Conservation (phyloP, 441 rosid species). For the Dalechampia spathulata region DNA sequence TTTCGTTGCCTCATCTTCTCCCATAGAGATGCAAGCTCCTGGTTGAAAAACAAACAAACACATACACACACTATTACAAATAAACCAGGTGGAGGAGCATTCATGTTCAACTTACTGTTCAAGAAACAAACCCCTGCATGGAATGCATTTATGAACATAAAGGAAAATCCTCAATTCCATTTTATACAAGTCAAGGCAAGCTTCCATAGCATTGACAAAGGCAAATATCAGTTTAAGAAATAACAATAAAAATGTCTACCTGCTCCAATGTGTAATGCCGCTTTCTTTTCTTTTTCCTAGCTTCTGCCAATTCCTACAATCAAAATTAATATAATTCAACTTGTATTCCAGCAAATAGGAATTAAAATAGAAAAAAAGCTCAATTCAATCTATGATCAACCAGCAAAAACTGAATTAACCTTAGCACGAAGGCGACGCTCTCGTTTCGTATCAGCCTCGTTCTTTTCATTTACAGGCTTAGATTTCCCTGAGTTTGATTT, state of each 20-base stretch:
- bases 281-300: constrained; percentile 84
- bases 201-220: not conserved
- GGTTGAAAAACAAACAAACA: constrained; percentile 6
- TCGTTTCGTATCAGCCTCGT: constrained; percentile 32
- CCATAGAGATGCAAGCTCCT: constrained; percentile 93
- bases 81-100: not conserved
- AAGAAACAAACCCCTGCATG: not conserved
- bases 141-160: not conserved
- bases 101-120: not conserved
- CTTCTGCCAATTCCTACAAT: constrained; percentile 69
- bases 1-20: constrained; percentile 91
- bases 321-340: not conserved
- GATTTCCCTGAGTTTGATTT: constrained; percentile 24
- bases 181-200: not conserved
- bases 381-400: not conserved
- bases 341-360: not conserved
- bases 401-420: constrained; percentile 25
- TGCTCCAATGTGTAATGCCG: constrained; percentile 74
- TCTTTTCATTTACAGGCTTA: constrained; percentile 19
- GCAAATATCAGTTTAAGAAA: not conserved
- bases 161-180: not conserved
- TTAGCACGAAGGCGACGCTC: constrained; percentile 68
- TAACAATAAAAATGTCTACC: constrained; percentile 25
- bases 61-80: not conserved
- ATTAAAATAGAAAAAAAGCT: not conserved